These are phyloP conservation scores for Thielaviopsis populi DNA, from an alignment of 2,329 filamentous ascomycete genomes.

Conservation along the genomic window DNA sequence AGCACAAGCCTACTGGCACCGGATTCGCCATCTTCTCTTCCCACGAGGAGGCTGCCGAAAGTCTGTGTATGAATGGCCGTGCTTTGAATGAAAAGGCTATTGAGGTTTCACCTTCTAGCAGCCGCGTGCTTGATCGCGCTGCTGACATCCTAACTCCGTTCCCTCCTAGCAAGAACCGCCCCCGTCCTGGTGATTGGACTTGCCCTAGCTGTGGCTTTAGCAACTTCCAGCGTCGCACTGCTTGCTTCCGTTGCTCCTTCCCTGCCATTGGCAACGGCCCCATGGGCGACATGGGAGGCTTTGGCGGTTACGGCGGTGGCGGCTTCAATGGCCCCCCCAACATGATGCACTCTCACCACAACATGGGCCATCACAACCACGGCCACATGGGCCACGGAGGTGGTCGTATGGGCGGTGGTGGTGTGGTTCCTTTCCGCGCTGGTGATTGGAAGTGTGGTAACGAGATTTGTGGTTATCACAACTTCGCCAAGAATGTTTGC, in stretches of 20 bases:
- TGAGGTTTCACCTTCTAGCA: conserved; percentile 95
- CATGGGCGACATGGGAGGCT: conserved; percentile 38
- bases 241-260: conserved; percentile 98
- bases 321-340: conserved; percentile 55
- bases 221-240: conserved; percentile 96
- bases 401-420: conserved; percentile 63
- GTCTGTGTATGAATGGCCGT: conserved; percentile 96
- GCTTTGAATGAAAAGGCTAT: conserved; percentile 98
- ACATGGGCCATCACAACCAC: conserved; percentile 27
- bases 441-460: conserved; percentile 99
- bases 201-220: conserved; percentile 98
- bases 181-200: conserved; percentile 94
- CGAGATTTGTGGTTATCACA: conserved; percentile 95
- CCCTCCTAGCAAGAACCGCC: conserved; percentile 95
- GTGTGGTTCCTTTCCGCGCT: conserved; percentile 89
- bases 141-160: conserved; percentile 94
- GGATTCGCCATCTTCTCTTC: conserved; percentile 98
- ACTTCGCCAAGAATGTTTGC: conserved; percentile 98
- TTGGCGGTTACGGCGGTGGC: conserved; percentile 50
- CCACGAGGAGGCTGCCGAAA: conserved; percentile 96
- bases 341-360: conserved; percentile 44
- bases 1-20: conserved; percentile 98
- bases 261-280: conserved; percentile 76
- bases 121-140: conserved; percentile 85
- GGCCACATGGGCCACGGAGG: conserved; percentile 40